phyloP scores from a whole-genome alignment of 768 basidiomycete genomes.

The Boletus fagicola region DNA sequence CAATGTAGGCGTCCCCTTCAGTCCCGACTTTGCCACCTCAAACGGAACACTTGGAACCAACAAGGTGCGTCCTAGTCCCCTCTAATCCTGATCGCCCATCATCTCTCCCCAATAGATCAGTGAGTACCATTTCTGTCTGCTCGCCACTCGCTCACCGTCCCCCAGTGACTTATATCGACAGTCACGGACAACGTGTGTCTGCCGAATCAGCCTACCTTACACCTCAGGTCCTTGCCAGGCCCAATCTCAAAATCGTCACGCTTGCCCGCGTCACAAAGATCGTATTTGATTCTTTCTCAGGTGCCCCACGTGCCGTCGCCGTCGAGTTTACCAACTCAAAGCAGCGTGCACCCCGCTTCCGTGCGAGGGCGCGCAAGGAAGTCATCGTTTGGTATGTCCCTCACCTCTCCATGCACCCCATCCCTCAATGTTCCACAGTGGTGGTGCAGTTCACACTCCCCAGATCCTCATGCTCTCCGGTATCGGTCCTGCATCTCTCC shows the following conservation, averaged over 20 bases:
- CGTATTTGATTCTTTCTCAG: constrained; percentile 45
- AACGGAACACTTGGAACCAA: constrained; percentile 59
- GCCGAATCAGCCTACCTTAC: constrained; percentile 70
- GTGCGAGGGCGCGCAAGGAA: constrained; percentile 52
- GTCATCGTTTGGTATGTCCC: constrained; percentile 56
- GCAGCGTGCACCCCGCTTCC: constrained; percentile 32
- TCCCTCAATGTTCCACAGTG: constrained; percentile 35
- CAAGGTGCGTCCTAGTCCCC: constrained; percentile 42
- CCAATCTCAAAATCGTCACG: constrained; percentile 62
- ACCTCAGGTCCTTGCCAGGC: constrained; percentile 56
- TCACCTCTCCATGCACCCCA: not conserved
- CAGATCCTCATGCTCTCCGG: constrained; percentile 74
- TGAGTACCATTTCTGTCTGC: constrained; percentile 23
- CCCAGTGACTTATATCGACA: constrained; percentile 66
- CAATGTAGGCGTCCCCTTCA: constrained; percentile 50
- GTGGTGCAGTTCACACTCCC: constrained; percentile 63
- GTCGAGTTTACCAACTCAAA: constrained; percentile 54
- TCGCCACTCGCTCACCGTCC: constrained; percentile 3
- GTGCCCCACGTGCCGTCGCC: constrained; percentile 50
- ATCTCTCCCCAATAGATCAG: constrained; percentile 37
- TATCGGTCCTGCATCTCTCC: constrained; percentile 62
- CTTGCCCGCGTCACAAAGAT: constrained; percentile 57
- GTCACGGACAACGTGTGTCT: constrained; percentile 52
- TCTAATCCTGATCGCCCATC: not conserved
- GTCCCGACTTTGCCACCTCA: constrained; percentile 55